Evolutionary conservation across 768 basidiomycete species (phyloP).

Genomic region (Termitomyces sp.): DNA sequence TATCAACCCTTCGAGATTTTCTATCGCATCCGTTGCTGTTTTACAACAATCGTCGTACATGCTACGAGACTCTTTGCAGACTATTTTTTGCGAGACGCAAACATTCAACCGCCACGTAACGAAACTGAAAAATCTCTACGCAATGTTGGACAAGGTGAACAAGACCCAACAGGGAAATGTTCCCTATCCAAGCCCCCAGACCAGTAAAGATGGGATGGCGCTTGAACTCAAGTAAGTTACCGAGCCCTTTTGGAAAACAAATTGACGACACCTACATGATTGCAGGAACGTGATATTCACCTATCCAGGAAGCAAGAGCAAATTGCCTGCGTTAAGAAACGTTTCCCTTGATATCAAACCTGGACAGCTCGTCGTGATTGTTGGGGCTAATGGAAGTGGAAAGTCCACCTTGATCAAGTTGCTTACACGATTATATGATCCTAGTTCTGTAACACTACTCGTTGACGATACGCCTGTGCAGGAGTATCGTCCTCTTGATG

Average conservation of each 20-base stretch:
- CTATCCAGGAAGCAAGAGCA: conserved; percentile 41
- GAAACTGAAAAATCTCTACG: conserved; percentile 28
- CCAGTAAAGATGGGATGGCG: conserved; percentile 19
- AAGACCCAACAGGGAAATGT: conserved; percentile 20
- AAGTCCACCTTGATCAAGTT: conserved; percentile 50
- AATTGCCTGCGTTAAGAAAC: conserved; percentile 26
- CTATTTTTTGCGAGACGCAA: conserved; percentile 13
- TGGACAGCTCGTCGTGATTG: conserved; percentile 49
- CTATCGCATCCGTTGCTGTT: conserved; percentile 33
- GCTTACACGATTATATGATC: conserved; percentile 43
- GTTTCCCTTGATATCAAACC: conserved; percentile 40
- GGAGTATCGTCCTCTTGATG: conserved; percentile 29
- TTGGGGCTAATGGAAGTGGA: conserved; percentile 52
- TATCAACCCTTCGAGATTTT: conserved; percentile 26
- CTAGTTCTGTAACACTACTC: conserved; percentile 34
- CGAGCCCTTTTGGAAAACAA: background rate
- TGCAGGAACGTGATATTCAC: conserved; percentile 46
- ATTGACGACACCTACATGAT: background rate
- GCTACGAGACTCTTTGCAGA: conserved; percentile 20
- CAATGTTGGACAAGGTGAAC: conserved; percentile 14
- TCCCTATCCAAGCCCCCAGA: conserved; percentile 17
- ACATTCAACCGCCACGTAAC: conserved; percentile 19
- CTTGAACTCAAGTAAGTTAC: conserved; percentile 21
- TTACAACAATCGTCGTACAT: conserved; percentile 30
- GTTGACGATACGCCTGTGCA: conserved; percentile 36